These are phyloP conservation scores for Ophiocordyceps australis DNA, from an alignment of 2,329 filamentous ascomycete genomes.

Conservation along the genomic window DNA sequence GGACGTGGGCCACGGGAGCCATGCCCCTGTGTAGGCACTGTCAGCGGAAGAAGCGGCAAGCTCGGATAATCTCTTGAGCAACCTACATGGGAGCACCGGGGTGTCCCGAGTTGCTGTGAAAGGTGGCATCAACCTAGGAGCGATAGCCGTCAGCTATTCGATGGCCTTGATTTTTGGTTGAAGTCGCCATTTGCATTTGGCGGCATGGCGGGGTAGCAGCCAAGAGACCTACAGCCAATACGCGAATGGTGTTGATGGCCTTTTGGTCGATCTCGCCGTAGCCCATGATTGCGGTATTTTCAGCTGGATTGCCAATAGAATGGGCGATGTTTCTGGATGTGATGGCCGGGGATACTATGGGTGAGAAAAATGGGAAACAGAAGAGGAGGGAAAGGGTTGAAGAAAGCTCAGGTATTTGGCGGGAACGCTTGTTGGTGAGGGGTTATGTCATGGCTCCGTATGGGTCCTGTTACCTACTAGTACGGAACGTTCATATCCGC, in stretches of 20 bases:
- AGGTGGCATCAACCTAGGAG: constrained; percentile 84
- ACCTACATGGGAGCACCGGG: constrained; percentile 89
- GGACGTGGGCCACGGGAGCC: constrained; percentile 89
- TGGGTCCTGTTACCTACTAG: not conserved
- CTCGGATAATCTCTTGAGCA: not conserved
- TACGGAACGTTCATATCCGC: not conserved
- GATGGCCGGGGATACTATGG: constrained; percentile 4
- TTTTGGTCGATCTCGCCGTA: constrained; percentile 77
- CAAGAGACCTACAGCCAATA: constrained; percentile 64
- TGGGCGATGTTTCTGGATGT: not conserved
- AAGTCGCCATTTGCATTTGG: no score
- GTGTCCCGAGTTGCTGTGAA: constrained; percentile 91
- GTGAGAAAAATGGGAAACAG: constrained; percentile 6
- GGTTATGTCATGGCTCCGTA: constrained; percentile 12
- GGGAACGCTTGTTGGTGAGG: constrained; percentile 7
- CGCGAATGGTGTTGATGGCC: constrained; percentile 95
- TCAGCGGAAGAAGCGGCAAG: constrained; percentile 11
- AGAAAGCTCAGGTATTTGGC: no score
- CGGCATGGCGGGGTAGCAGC: constrained; percentile 11
- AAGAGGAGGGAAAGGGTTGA: constrained; percentile 1
- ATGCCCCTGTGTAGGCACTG: constrained; percentile 37
- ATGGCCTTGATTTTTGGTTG: no score
- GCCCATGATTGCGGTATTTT: constrained; percentile 48
- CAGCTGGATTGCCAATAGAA: constrained; percentile 4
- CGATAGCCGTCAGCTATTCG: no score